Percentiles rank a stretch among this genome's conserved stretches.
These are phyloP conservation scores for Garcia nutans DNA, from an alignment of 345 rosid species.

Conservation along the genomic window DNA sequence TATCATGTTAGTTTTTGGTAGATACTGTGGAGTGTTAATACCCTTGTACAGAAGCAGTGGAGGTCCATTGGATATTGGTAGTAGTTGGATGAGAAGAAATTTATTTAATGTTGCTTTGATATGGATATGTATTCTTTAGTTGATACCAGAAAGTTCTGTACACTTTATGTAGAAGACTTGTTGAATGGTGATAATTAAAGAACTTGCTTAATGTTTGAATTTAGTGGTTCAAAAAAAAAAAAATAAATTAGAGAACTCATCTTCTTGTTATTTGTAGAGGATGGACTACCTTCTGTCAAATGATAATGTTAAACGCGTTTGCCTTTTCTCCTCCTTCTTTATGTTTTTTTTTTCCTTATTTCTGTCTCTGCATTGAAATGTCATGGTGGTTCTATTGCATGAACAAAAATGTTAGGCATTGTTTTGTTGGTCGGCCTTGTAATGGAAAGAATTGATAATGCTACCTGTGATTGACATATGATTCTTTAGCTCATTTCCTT, in stretches of 20 bases:
- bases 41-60: neutral
- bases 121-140: constrained; percentile 1
- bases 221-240: neutral
- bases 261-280: neutral
- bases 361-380: too few relatives aligned
- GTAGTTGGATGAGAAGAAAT: neutral
- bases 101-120: neutral
- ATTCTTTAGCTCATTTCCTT: too few relatives aligned
- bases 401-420: too few relatives aligned
- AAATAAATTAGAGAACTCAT: neutral
- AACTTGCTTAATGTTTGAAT: neutral
- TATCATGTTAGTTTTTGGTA: neutral
- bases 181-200: neutral
- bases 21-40: neutral
- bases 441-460: too few relatives aligned
- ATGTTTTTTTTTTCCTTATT: neutral
- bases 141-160: neutral
- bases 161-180: neutral
- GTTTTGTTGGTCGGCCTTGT: too few relatives aligned
- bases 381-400: too few relatives aligned
- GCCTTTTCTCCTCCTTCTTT: neutral
- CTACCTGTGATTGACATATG: too few relatives aligned
- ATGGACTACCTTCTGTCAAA: neutral
- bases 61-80: neutral
- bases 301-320: neutral